Evolutionary conservation across 2,329 filamentous ascomycete species (phyloP).

Genomic region (Colletotrichum shisoi): DNA sequence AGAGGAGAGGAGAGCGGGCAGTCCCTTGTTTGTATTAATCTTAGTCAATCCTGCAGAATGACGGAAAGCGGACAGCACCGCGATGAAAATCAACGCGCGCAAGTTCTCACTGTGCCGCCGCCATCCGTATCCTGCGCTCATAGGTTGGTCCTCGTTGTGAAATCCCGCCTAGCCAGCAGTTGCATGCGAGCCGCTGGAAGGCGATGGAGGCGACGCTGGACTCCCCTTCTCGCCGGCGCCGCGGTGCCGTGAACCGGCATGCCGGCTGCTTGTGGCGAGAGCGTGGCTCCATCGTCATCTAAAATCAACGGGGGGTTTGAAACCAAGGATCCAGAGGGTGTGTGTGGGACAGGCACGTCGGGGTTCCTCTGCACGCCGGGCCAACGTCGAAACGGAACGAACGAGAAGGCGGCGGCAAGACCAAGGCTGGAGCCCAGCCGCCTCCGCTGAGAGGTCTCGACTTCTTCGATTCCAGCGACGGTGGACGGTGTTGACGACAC

Average conservation of each 20-base stretch:
- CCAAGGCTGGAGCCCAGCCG: neutral
- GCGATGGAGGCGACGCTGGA: conserved; percentile 4
- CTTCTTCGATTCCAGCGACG: neutral
- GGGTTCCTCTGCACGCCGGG: neutral
- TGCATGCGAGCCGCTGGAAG: conserved; percentile 2
- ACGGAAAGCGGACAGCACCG: conserved; percentile 20
- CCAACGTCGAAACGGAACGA: neutral
- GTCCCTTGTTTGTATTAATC: conserved; percentile 11
- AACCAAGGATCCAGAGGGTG: conserved; percentile 25
- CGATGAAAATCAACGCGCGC: conserved; percentile 14
- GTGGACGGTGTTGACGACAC: conserved; percentile 9
- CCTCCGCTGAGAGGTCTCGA: conserved; percentile 16
- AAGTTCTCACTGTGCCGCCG: neutral
- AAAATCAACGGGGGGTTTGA: conserved; percentile 29
- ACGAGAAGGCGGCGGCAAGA: neutral
- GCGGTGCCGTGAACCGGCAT: conserved; percentile 25
- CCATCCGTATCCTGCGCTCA: neutral
- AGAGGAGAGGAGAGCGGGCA: conserved; percentile 1
- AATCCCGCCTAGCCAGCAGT: conserved; percentile 20
- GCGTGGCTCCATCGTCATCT: conserved; percentile 36
- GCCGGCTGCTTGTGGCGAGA: conserved; percentile 32
- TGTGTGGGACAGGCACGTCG: neutral
- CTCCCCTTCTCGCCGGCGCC: conserved; percentile 16
- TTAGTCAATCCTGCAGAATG: conserved; percentile 13
- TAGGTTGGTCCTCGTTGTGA: conserved; percentile 12